Conservation (phyloP, 768 basidiomycete genomes). For the Hericium alpestre region DNA sequence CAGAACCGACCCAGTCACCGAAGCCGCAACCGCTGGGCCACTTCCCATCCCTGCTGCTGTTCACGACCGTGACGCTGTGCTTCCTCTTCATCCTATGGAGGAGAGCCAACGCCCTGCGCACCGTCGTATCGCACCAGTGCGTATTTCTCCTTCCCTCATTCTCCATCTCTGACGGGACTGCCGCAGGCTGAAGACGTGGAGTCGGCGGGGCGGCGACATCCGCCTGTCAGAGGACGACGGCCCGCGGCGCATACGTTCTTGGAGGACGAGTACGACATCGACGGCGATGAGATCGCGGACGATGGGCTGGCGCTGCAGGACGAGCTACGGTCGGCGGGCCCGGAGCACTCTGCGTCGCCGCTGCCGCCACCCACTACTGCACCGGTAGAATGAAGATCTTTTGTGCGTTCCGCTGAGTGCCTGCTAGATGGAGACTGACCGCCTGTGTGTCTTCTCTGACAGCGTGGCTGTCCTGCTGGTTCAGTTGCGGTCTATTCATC, state of each 20-base stretch:
- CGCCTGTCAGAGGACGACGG: slow-evolving; percentile 60
- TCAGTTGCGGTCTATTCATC: too few species aligned
- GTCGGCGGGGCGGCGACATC: slow-evolving; percentile 41
- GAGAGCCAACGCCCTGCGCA: slow-evolving; percentile 39
- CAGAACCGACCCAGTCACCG: slow-evolving; percentile 32
- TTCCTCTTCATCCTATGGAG: slow-evolving; percentile 53
- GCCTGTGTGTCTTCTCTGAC: too few species aligned
- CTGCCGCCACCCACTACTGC: too few species aligned
- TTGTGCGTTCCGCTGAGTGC: too few species aligned
- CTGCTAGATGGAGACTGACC: too few species aligned
- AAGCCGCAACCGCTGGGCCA: slow-evolving; percentile 58
- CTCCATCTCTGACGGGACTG: neutral
- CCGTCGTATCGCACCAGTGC: slow-evolving; percentile 50
- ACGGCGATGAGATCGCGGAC: slow-evolving; percentile 19
- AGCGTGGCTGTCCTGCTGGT: too few species aligned
- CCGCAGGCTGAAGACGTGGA: slow-evolving; percentile 46
- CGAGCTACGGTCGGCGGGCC: neutral
- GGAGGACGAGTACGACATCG: slow-evolving; percentile 39
- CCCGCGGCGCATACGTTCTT: slow-evolving; percentile 50
- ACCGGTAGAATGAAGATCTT: too few species aligned
- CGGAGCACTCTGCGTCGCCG: too few species aligned
- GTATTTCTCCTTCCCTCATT: slow-evolving; percentile 9
- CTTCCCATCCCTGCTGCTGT: slow-evolving; percentile 38
- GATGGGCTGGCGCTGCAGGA: neutral
- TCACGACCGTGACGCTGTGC: slow-evolving; percentile 45